Evolutionary conservation across 1,284 basidiomycete genomes (phyloP), one percentile per base, ranked within the genome.

Genomic region (Pseudomicrostroma phylloplanum): DNA sequence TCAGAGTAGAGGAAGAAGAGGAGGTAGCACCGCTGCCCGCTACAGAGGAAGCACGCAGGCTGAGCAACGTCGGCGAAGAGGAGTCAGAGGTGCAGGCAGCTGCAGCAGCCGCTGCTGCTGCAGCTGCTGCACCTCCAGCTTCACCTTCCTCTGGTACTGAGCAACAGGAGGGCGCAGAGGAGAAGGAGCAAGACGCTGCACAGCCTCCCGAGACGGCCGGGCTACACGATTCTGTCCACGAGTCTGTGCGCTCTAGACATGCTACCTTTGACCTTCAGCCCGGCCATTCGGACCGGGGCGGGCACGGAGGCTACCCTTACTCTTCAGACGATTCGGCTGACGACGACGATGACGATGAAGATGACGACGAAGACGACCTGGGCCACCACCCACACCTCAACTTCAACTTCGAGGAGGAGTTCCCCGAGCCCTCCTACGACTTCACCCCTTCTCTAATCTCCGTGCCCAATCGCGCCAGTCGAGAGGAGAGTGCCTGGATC

Each of bases 401-500:
- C 56, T 1, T 46, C 21, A 25, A 51, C 51, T 21, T 40, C 59
- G 1, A 60, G 62, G 59, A 23, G 12, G 23, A n/a, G n/a, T 48
- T 48, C 51, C n/a, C 25, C 51, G 51, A 48, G 21, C 43, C 43
- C 43, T 21, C 43, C 43, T 13, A 60, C 1, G 62, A 66, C 26
- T 57, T 48, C 25, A 58, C 41, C 9, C 63, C 62, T 12, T 57
- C 85, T 0, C 85, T 92, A 76, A 90, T 93, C 57, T 82, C 83
- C 59, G 89, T 92, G 79, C 91, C 91, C n/a, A 87, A 86, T 1
- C 83, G 87, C 41, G 90, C 91, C 25, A 90, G 86, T 13, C 83
- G 86, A 8, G 75, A 87, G 60, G 88, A 93, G 78, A 84, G 87
- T 56, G 83, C 84, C 61, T 93, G 91, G 90, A 82, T 93, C 56